Evolutionary conservation across 2,329 filamentous ascomycete genomes (phyloP).

Genomic region (Verticillium isaacii): DNA sequence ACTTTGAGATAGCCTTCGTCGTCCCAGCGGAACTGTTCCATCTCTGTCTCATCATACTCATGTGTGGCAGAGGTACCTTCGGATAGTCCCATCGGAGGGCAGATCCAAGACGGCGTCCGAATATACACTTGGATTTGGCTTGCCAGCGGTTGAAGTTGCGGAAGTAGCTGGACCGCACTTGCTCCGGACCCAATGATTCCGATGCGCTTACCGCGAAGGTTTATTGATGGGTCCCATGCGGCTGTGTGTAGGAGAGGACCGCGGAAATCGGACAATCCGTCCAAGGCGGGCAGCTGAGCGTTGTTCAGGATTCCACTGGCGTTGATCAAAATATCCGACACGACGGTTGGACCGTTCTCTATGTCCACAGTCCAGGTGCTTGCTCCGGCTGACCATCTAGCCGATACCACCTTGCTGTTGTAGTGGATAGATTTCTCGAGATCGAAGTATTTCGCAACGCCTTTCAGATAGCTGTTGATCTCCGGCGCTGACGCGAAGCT

Average conservation of each 20-base stretch:
- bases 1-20: slow-evolving; percentile 5
- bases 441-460: slow-evolving; percentile 36
- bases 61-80: neutral
- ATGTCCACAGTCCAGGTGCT: slow-evolving; percentile 17
- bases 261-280: slow-evolving; percentile 33
- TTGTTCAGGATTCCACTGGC: slow-evolving; percentile 11
- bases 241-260: slow-evolving; percentile 29
- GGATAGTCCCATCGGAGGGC: slow-evolving; percentile 18
- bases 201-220: slow-evolving; percentile 28
- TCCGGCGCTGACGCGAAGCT: slow-evolving; percentile 32
- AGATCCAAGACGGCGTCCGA: slow-evolving; percentile 40
- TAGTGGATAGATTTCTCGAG: slow-evolving; percentile 29
- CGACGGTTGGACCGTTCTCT: neutral
- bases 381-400: slow-evolving; percentile 18
- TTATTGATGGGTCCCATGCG: slow-evolving; percentile 34
- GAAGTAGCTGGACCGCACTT: slow-evolving; percentile 35
- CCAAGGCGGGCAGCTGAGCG: slow-evolving; percentile 40
- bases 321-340: slow-evolving; percentile 13
- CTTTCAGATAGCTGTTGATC: slow-evolving; percentile 50
- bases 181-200: slow-evolving; percentile 28
- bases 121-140: slow-evolving; percentile 38
- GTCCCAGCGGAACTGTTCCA: slow-evolving; percentile 6
- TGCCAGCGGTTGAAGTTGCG: slow-evolving; percentile 33
- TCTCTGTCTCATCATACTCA: slow-evolving; percentile 3
- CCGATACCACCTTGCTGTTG: slow-evolving; percentile 24